Percentiles rank a stretch among this genome's conserved stretches.
Conservation (phyloP, 345 rosid species). For the Lumnitzera racemosa region DNA sequence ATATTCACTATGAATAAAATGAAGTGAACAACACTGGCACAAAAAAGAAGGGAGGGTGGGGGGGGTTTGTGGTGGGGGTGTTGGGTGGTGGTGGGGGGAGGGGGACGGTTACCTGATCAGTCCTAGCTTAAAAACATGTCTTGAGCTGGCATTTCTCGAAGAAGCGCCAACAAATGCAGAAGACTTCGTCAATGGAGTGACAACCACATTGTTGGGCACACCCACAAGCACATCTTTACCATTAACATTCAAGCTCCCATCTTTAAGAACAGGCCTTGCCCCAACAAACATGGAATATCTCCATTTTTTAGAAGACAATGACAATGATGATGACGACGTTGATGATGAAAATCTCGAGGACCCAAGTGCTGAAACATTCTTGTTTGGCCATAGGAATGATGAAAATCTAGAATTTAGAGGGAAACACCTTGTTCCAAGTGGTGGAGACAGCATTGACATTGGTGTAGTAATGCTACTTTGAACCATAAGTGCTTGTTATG, state of each 20-base stretch:
- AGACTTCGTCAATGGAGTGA: conserved; percentile 30
- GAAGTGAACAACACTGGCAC: too few species aligned
- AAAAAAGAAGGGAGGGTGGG: too few species aligned
- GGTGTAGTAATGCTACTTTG: background rate
- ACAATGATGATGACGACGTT: too few species aligned
- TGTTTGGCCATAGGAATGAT: background rate
- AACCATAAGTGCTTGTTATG: too few species aligned
- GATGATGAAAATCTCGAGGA: conserved; percentile 3
- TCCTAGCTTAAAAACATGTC: conserved; percentile 55
- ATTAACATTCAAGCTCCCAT: conserved; percentile 26
- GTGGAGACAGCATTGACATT: background rate
- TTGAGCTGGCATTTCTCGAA: conserved; percentile 20
- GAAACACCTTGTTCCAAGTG: background rate
- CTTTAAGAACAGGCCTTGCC: conserved; percentile 29
- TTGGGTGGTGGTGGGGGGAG: too few species aligned
- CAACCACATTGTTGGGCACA: conserved; percentile 33
- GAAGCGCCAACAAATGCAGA: conserved; percentile 43
- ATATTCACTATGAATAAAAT: background rate
- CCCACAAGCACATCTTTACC: conserved; percentile 24
- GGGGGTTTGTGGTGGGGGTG: too few species aligned
- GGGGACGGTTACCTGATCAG: conserved; percentile 21
- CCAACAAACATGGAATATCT: conserved; percentile 27
- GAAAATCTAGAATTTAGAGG: conserved; percentile 4
- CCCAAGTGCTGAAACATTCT: conserved; percentile 5
- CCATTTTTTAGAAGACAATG: conserved; percentile 15